Conservation (phyloP, 2,329 filamentous ascomycete genomes). For the Sarocladium oryzae region DNA sequence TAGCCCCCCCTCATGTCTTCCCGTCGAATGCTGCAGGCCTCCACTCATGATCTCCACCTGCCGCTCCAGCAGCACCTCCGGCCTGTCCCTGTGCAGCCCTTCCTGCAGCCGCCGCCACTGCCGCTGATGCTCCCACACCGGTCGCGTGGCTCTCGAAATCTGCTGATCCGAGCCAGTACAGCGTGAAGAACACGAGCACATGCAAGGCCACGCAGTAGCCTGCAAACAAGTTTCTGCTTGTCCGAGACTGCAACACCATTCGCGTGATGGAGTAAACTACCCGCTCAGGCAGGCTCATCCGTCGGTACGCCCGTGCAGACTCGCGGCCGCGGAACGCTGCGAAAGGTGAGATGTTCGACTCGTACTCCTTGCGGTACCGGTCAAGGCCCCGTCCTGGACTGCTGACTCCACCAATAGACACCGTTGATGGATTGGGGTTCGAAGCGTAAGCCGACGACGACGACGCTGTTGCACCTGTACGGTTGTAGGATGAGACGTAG, state of each 20-base stretch:
- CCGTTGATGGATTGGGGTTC: slow-evolving; percentile 70
- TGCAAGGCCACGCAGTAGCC: slow-evolving; percentile 86
- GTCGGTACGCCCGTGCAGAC: slow-evolving; percentile 80
- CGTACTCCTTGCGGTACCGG: slow-evolving; percentile 86
- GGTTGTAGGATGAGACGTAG: slow-evolving; percentile 90
- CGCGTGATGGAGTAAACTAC: slow-evolving; percentile 85
- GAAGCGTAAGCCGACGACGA: slow-evolving; percentile 59
- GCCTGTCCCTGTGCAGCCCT: slow-evolving; percentile 26
- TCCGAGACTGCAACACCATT: slow-evolving; percentile 82
- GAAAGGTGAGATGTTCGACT: slow-evolving; percentile 92
- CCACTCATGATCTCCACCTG: slow-evolving; percentile 37
- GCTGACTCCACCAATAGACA: slow-evolving; percentile 52
- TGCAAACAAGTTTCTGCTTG: slow-evolving; percentile 89
- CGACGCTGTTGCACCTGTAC: slow-evolving; percentile 54
- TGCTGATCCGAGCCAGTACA: slow-evolving; percentile 74
- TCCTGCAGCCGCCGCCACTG: slow-evolving; percentile 35
- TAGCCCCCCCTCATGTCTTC: slow-evolving; percentile 20
- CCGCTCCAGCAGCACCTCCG: slow-evolving; percentile 19
- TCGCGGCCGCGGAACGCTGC: slow-evolving; percentile 93
- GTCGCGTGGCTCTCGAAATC: slow-evolving; percentile 58
- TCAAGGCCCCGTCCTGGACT: slow-evolving; percentile 65
- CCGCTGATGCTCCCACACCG: slow-evolving; percentile 44
- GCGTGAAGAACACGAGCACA: slow-evolving; percentile 74
- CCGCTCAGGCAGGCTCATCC: slow-evolving; percentile 87
- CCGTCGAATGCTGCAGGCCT: slow-evolving; percentile 54